These are phyloP conservation scores for Ophiostoma sp. DNA, from an alignment of 2,329 filamentous ascomycete genomes.

Conservation along the genomic window DNA sequence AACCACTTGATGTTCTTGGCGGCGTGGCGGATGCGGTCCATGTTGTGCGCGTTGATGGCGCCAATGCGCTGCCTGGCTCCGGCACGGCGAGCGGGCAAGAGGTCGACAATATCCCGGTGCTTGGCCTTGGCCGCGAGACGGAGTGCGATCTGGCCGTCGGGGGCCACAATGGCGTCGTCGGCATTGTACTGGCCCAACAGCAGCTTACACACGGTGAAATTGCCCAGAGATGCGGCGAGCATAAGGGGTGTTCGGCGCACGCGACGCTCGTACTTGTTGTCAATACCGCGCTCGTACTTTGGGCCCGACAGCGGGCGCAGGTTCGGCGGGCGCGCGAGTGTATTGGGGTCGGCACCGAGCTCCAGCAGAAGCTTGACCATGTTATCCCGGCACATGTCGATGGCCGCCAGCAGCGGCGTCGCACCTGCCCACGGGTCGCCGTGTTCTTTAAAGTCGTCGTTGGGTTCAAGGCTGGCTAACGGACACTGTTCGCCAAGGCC, in stretches of 20 bases:
- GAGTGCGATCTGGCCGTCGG: conserved; percentile 43
- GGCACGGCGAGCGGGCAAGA: conserved; percentile 38
- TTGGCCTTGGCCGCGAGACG: conserved; percentile 40
- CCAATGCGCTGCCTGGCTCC: conserved; percentile 39
- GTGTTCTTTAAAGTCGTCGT: neutral
- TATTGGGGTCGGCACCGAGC: conserved; percentile 37
- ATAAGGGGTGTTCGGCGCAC: conserved; percentile 41
- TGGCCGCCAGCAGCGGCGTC: conserved; percentile 38
- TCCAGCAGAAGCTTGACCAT: conserved; percentile 36
- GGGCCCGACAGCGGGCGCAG: neutral
- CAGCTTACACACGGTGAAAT: conserved; percentile 39
- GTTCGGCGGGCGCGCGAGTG: conserved; percentile 27
- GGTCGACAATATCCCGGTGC: conserved; percentile 42
- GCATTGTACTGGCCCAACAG: conserved; percentile 40
- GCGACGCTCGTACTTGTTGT: conserved; percentile 28
- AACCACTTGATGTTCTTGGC: conserved; percentile 19
- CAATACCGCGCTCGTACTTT: neutral
- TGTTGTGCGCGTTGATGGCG: conserved; percentile 32
- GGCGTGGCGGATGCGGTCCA: conserved; percentile 25
- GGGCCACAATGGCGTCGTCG: conserved; percentile 41
- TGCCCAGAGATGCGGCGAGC: conserved; percentile 40
- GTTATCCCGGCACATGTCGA: conserved; percentile 31
- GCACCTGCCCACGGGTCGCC: conserved; percentile 26
- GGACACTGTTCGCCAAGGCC: neutral
- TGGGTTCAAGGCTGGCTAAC: neutral